A percentile compares a stretch with the other conserved stretches of the same genome.
Conservation (phyloP, 108 stramenopile genomes). For the Schizochytrium sp. region DNA sequence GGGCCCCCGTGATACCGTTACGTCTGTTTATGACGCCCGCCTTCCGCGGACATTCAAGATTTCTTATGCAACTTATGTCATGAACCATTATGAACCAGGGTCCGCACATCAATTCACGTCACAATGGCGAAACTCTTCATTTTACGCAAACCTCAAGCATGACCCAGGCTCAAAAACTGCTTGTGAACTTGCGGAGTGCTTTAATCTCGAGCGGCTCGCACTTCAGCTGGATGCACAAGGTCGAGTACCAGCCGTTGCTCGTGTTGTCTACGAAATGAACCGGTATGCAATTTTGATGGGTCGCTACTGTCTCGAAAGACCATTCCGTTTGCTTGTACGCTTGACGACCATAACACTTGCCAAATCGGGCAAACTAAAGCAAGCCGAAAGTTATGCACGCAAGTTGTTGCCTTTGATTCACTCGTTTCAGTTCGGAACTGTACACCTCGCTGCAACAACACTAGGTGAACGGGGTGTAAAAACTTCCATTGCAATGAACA, state of each 20-base stretch:
- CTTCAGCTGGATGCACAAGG: neutral
- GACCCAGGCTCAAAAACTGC: neutral
- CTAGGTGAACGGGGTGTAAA: neutral
- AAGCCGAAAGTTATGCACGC: constrained; percentile 1
- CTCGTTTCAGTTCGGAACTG: neutral
- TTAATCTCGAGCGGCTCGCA: constrained; percentile 1
- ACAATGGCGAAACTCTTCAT: neutral
- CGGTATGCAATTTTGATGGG: constrained; percentile 7
- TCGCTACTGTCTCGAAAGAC: neutral
- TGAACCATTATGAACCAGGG: too few relatives aligned
- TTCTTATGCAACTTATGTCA: too few relatives aligned
- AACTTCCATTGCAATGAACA: neutral
- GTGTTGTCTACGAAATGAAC: neutral
- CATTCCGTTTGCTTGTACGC: neutral
- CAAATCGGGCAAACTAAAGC: neutral
- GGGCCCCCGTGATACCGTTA: too few relatives aligned
- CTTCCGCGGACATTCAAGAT: too few relatives aligned
- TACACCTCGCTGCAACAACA: neutral
- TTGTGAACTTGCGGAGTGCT: neutral
- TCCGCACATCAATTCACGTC: neutral
- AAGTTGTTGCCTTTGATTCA: constrained; percentile 11
- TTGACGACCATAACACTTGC: neutral
- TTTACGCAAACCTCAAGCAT: neutral
- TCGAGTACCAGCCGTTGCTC: neutral
- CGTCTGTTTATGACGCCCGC: too few relatives aligned